Evolutionary conservation across 441 rosid genomes (phyloP).

Genomic region (Erodium chrysanthum): DNA sequence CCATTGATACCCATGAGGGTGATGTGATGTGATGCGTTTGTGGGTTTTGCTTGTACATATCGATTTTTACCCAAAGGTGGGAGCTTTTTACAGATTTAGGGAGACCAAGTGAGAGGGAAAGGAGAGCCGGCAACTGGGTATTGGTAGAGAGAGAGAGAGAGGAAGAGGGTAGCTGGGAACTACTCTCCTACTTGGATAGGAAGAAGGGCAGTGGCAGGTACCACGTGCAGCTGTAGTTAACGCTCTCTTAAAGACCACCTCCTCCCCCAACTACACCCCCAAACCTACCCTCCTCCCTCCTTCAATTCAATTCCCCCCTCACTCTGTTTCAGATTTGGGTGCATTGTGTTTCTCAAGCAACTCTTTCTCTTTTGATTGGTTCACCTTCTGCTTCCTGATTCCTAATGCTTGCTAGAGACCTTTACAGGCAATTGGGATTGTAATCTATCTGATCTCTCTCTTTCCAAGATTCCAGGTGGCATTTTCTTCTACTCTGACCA

Average conservation of each 20-base stretch:
- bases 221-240: conserved; percentile 51
- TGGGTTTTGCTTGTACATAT: background rate
- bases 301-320: conserved; percentile 1
- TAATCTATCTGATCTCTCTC: conserved; percentile 20
- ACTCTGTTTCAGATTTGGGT: background rate
- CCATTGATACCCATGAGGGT: background rate
- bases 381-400: background rate
- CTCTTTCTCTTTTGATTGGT: too few species aligned
- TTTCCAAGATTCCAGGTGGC: conserved; percentile 15
- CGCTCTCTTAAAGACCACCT: conserved; percentile 14
- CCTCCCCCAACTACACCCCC: conserved; percentile 28
- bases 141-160: background rate
- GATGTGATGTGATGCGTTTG: conserved; percentile 1
- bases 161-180: conserved; percentile 35
- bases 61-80: background rate
- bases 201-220: conserved; percentile 34
- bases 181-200: conserved; percentile 1
- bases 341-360: background rate
- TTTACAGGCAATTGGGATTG: conserved; percentile 8
- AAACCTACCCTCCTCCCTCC: conserved; percentile 38
- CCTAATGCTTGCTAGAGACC: background rate
- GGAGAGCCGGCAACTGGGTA: background rate
- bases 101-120: background rate
- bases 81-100: background rate
- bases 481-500: conserved; percentile 8